These are phyloP conservation scores for Salix exigua DNA, from an alignment of 345 rosid genomes.

Conservation along the genomic window DNA sequence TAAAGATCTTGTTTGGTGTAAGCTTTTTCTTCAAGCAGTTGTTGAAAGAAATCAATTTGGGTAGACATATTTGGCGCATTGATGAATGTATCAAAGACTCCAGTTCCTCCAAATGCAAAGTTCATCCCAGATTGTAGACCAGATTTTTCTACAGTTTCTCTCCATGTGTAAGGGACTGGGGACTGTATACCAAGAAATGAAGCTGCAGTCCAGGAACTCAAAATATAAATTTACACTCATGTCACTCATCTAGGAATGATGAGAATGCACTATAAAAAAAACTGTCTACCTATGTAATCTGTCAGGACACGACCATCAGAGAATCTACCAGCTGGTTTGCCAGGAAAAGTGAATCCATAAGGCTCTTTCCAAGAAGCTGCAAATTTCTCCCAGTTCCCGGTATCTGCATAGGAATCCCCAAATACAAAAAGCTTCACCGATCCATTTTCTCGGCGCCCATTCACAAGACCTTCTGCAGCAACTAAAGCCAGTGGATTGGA, in stretches of 20 bases:
- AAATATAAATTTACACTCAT: not conserved
- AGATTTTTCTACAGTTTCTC: constrained; percentile 21
- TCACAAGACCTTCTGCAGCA: not conserved
- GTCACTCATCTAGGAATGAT: not conserved
- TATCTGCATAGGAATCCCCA: constrained; percentile 71
- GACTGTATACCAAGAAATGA: constrained; percentile 51
- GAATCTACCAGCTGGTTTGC: constrained; percentile 56
- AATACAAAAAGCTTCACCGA: constrained; percentile 52
- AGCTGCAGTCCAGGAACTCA: constrained; percentile 40
- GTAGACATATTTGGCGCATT: constrained; percentile 62
- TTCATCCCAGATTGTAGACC: constrained; percentile 55
- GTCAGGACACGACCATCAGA: constrained; percentile 61
- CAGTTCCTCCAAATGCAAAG: constrained; percentile 79
- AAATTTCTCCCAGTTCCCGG: constrained; percentile 45
- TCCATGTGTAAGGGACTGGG: constrained; percentile 61
- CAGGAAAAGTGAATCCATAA: constrained; percentile 59
- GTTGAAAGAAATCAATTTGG: constrained; percentile 58
- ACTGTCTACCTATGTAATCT: constrained; percentile 40
- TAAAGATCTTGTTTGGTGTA: constrained; percentile 14
- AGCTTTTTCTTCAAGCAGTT: constrained; percentile 2
- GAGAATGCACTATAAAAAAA: not conserved
- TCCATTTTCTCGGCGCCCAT: not conserved
- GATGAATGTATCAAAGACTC: constrained; percentile 53
- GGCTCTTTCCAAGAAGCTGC: constrained; percentile 52
- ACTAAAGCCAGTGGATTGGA: not conserved